phyloP scores from a whole-genome alignment of 257 asterid species.

The Petunia secreta region DNA sequence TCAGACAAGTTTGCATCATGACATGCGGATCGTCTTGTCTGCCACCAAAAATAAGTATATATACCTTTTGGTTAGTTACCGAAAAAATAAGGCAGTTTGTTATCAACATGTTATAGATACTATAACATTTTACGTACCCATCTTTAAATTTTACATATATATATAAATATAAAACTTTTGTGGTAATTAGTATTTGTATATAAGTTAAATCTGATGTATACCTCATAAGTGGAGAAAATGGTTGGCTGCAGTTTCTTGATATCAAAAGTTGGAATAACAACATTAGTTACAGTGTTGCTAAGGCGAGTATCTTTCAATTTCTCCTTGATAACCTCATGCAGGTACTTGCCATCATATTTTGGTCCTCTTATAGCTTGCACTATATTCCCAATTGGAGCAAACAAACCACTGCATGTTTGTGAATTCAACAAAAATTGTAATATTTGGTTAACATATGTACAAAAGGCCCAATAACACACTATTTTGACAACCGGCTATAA shows the following conservation, averaged over 20 bases:
- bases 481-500: no score
- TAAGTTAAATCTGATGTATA: not conserved
- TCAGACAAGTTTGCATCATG: slow-evolving; percentile 50
- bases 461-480: not conserved
- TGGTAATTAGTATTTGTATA: not conserved
- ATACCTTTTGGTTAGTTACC: not conserved
- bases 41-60: not conserved
- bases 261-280: slow-evolving; percentile 61
- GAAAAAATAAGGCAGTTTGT: no score
- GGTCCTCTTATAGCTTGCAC: slow-evolving; percentile 35
- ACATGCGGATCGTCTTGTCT: slow-evolving; percentile 34
- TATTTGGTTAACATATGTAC: not conserved
- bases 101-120: no score
- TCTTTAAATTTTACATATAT: not conserved
- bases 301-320: slow-evolving; percentile 41
- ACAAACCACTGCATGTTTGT: slow-evolving; percentile 36
- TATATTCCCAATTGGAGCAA: slow-evolving; percentile 26
- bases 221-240: slow-evolving; percentile 57
- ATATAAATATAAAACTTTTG: not conserved
- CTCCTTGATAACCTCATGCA: slow-evolving; percentile 42
- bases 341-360: slow-evolving; percentile 49
- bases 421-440: not conserved
- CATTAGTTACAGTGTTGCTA: slow-evolving; percentile 46
- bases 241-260: slow-evolving; percentile 50
- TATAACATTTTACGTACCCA: no score